Evolutionary conservation across 805 yeast species (phyloP).

Genomic region (Myxozyma udenii): DNA sequence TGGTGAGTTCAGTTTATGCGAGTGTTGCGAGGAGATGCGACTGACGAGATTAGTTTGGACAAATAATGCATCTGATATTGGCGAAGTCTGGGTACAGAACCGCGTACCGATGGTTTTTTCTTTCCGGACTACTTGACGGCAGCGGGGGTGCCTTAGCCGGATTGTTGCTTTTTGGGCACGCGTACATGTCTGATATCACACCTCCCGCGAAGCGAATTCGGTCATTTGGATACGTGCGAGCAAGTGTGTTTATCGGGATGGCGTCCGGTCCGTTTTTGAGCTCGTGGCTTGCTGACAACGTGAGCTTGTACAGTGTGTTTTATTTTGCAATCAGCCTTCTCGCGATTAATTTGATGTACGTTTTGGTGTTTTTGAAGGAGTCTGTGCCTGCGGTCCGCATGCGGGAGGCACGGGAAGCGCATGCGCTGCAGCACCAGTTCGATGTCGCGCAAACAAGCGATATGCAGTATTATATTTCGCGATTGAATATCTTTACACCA

Average conservation of each 20-base stretch:
- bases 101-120: slow-evolving; percentile 40
- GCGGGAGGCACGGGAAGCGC: slow-evolving; percentile 8
- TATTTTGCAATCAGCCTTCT: slow-evolving; percentile 7
- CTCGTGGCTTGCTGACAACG: slow-evolving; percentile 23
- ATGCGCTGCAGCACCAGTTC: neutral
- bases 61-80: neutral
- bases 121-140: slow-evolving; percentile 47
- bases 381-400: slow-evolving; percentile 14
- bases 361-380: slow-evolving; percentile 21
- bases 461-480: slow-evolving; percentile 2
- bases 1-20: neutral
- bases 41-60: neutral
- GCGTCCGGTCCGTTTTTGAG: slow-evolving; percentile 34
- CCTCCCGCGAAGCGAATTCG: slow-evolving; percentile 52
- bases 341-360: slow-evolving; percentile 1
- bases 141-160: slow-evolving; percentile 61
- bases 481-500: slow-evolving; percentile 32
- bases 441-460: neutral
- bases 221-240: slow-evolving; percentile 35
- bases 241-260: slow-evolving; percentile 32
- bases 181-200: slow-evolving; percentile 72
- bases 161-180: slow-evolving; percentile 55
- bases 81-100: slow-evolving; percentile 1
- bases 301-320: slow-evolving; percentile 7
- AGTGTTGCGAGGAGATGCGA: neutral